These are phyloP conservation scores for Volutella citrinella DNA, from an alignment of 2,329 filamentous ascomycete species.

Conservation along the genomic window DNA sequence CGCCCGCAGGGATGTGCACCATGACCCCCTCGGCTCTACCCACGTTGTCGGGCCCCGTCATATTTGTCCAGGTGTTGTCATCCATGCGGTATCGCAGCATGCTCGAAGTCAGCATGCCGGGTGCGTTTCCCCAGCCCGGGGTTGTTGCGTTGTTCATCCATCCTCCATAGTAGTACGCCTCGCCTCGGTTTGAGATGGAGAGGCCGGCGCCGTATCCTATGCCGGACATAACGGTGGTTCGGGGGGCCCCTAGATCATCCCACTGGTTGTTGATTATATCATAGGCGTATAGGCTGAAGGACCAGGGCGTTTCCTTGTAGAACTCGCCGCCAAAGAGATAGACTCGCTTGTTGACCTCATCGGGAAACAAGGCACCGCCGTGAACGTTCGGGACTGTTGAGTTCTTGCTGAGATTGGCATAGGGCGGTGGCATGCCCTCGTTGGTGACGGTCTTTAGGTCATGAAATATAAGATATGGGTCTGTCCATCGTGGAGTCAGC, in stretches of 20 bases:
- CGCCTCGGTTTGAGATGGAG: slow-evolving; percentile 50
- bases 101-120: slow-evolving; percentile 46
- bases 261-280: slow-evolving; percentile 56
- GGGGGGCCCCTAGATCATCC: slow-evolving; percentile 43
- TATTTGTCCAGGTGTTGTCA: slow-evolving; percentile 48
- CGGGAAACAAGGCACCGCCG: slow-evolving; percentile 54
- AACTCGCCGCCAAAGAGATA: slow-evolving; percentile 63
- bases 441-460: slow-evolving; percentile 46
- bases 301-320: slow-evolving; percentile 41
- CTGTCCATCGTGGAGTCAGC: too few relatives aligned
- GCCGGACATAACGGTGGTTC: slow-evolving; percentile 36
- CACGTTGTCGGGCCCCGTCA: slow-evolving; percentile 49
- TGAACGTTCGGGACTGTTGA: slow-evolving; percentile 46
- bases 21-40: slow-evolving; percentile 58
- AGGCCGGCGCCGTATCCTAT: slow-evolving; percentile 57
- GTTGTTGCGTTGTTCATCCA: slow-evolving; percentile 55
- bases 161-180: slow-evolving; percentile 62
- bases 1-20: slow-evolving; percentile 58
- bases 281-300: slow-evolving; percentile 53
- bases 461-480: slow-evolving; percentile 47
- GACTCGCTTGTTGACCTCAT: slow-evolving; percentile 60
- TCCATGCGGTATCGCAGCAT: slow-evolving; percentile 57
- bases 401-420: slow-evolving; percentile 59
- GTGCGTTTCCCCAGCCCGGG: slow-evolving; percentile 45
- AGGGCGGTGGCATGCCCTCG: slow-evolving; percentile 49